These are phyloP conservation scores for Podila clonocystis DNA, from an alignment of 192 early-diverging fungal species.

Conservation along the genomic window DNA sequence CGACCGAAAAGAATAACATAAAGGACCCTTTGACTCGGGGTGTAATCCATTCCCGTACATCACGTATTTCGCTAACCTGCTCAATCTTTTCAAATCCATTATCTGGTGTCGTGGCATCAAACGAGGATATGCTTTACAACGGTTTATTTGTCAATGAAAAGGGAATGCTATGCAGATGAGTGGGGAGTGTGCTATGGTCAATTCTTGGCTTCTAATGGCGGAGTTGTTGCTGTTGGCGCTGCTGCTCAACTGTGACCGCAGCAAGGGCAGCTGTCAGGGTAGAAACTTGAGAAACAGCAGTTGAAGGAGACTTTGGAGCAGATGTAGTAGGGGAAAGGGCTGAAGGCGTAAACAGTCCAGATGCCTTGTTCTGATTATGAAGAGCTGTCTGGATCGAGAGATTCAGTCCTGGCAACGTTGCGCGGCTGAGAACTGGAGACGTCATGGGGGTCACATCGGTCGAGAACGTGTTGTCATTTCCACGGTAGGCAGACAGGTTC, in stretches of 20 bases:
- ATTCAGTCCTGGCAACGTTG: slow-evolving; percentile 26
- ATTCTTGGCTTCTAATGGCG: background rate
- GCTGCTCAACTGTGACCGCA: slow-evolving; percentile 43
- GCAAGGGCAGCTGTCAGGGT: slow-evolving; percentile 42
- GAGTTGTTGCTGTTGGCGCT: slow-evolving; percentile 23
- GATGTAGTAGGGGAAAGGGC: slow-evolving; percentile 28
- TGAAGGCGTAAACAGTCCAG: slow-evolving; percentile 15
- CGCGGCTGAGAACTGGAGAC: slow-evolving; percentile 40
- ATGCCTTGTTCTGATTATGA: background rate
- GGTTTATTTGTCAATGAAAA: too few species aligned
- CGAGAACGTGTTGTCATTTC: slow-evolving; percentile 29
- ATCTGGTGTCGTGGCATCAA: too few species aligned
- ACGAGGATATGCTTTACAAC: too few species aligned
- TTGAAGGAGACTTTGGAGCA: slow-evolving; percentile 24
- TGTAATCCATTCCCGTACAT: too few species aligned
- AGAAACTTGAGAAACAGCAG: slow-evolving; percentile 27
- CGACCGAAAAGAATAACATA: background rate
- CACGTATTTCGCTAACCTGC: too few species aligned
- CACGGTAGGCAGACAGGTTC: slow-evolving; percentile 23
- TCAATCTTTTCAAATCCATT: too few species aligned
- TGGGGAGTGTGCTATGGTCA: background rate
- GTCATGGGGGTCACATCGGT: slow-evolving; percentile 49
- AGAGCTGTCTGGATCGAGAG: slow-evolving; percentile 32
- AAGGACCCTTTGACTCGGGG: too few species aligned
- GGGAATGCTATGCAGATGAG: background rate